phyloP scores from a whole-genome alignment of 371 early-diverging fungal genomes.

The Mucor racemosus region DNA sequence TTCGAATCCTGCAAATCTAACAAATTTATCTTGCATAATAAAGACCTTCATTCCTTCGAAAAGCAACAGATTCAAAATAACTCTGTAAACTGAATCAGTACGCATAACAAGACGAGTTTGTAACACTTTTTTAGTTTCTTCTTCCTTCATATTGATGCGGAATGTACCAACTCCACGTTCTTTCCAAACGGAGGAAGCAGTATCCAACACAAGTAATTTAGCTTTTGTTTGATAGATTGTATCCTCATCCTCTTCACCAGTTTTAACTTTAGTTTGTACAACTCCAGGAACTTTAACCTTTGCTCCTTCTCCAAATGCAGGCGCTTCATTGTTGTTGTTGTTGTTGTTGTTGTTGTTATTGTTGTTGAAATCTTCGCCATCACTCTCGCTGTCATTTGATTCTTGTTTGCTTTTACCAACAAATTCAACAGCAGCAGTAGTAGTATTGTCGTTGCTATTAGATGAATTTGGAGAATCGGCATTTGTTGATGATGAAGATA shows the following conservation, averaged over 20 bases:
- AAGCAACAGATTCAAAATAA: conserved; percentile 62
- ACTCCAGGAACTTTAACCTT: conserved; percentile 37
- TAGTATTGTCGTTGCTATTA: conserved; percentile 8
- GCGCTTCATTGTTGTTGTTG: not conserved
- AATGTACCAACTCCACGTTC: conserved; percentile 56
- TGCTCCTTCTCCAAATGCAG: conserved; percentile 33
- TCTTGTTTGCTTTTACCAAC: not conserved
- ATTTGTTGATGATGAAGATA: conserved; percentile 3
- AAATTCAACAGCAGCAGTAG: conserved; percentile 4
- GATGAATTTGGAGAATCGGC: not conserved
- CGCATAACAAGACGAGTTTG: conserved; percentile 65
- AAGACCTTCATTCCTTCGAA: conserved; percentile 60
- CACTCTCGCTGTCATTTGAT: conserved; percentile 7
- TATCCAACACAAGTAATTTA: conserved; percentile 51
- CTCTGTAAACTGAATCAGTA: conserved; percentile 60
- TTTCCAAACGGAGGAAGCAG: conserved; percentile 40
- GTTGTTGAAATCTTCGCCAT: not conserved
- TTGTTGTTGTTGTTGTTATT: too few species aligned
- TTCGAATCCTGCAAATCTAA: conserved; percentile 60
- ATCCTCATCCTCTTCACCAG: conserved; percentile 58
- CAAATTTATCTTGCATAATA: conserved; percentile 62
- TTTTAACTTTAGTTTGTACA: conserved; percentile 36
- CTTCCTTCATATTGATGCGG: conserved; percentile 43
- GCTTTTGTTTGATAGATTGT: conserved; percentile 52
- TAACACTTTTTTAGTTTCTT: conserved; percentile 13